Evolutionary conservation across 331 rosid genomes (phyloP).

Genomic region (Spiraea crenata): DNA sequence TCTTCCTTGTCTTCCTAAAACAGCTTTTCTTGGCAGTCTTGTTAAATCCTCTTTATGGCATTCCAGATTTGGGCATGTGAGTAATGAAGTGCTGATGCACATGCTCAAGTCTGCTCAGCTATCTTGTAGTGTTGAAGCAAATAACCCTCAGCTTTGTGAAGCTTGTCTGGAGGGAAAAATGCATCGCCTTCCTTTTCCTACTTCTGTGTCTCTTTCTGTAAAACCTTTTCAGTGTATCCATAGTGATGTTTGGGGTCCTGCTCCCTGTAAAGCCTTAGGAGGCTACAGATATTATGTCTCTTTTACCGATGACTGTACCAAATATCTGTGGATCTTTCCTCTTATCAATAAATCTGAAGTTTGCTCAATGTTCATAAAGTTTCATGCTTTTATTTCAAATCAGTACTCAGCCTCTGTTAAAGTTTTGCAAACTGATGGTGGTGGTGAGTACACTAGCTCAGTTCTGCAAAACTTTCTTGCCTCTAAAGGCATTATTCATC

Average conservation of each 20-base stretch:
- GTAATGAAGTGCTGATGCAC: not conserved
- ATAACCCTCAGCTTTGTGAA: not conserved
- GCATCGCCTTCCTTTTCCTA: not conserved
- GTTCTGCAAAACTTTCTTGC: too few relatives aligned
- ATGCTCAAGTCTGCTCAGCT: not conserved
- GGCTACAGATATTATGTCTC: not conserved
- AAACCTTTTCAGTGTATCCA: not conserved
- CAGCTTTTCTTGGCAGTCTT: not conserved
- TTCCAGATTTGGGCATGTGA: not conserved
- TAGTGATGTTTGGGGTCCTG: not conserved
- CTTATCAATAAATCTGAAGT: too few relatives aligned
- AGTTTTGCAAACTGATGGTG: too few relatives aligned
- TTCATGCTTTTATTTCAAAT: too few relatives aligned
- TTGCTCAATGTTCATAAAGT: too few relatives aligned
- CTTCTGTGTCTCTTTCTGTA: not conserved
- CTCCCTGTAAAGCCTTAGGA: not conserved
- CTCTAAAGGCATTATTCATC: too few relatives aligned
- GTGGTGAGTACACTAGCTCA: too few relatives aligned
- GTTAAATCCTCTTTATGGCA: not conserved
- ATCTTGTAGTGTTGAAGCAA: not conserved
- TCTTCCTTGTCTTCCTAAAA: not conserved
- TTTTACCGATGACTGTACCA: too few relatives aligned
- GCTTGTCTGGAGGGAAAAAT: not conserved
- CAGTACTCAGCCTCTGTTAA: too few relatives aligned
- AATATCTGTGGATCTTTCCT: too few relatives aligned